These are phyloP conservation scores for Bipolaris victoriae DNA, from an alignment of 2,329 filamentous ascomycete genomes.

Conservation along the genomic window DNA sequence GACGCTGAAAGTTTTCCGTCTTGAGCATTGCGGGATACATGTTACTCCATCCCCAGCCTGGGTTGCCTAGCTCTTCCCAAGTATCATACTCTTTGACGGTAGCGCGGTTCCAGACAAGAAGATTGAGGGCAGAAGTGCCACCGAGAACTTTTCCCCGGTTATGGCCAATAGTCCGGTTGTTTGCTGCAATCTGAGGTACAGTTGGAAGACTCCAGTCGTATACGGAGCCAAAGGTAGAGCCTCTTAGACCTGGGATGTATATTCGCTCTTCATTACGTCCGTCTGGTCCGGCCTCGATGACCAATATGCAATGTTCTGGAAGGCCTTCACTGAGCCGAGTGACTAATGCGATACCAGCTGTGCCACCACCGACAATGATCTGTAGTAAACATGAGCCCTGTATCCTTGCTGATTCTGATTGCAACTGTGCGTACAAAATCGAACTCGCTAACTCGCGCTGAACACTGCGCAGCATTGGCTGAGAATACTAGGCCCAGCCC, in stretches of 20 bases:
- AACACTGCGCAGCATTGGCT: neutral
- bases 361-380: conserved; percentile 26
- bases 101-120: conserved; percentile 44
- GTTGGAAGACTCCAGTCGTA: conserved; percentile 52
- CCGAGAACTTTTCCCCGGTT: conserved; percentile 39
- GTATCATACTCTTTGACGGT: conserved; percentile 52
- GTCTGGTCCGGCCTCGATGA: conserved; percentile 35
- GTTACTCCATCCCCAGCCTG: conserved; percentile 60
- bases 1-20: conserved; percentile 35
- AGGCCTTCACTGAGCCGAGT: conserved; percentile 37
- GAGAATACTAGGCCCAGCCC: neutral
- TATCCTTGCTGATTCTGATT: neutral
- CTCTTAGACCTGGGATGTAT: conserved; percentile 28
- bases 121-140: conserved; percentile 45
- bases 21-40: conserved; percentile 44
- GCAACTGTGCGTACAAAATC: conserved; percentile 7
- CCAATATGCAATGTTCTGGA: conserved; percentile 21
- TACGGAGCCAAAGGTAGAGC: conserved; percentile 25
- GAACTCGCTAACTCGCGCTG: neutral
- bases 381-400: conserved; percentile 1
- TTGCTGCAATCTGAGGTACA: conserved; percentile 48
- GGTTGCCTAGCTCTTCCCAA: conserved; percentile 64
- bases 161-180: conserved; percentile 33
- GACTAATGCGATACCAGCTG: conserved; percentile 29
- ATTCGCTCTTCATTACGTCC: conserved; percentile 28